Evolutionary conservation across 2,329 filamentous ascomycete species (phyloP).

Genomic region (Nigrospora sphaerica): DNA sequence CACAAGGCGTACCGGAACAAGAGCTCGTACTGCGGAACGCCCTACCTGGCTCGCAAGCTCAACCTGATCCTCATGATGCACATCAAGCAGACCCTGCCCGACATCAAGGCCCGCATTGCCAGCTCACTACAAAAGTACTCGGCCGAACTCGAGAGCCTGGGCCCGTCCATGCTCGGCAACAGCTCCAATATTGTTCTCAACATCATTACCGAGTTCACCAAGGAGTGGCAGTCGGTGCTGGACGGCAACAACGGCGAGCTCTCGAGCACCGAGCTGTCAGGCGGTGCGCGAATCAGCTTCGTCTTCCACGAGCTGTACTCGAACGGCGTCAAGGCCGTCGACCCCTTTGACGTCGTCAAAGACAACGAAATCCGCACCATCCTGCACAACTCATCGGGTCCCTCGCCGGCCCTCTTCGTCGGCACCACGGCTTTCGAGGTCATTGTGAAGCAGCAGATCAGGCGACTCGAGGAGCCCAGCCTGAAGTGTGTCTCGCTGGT

Average conservation of each 20-base stretch:
- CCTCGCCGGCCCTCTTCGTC: constrained; percentile 92
- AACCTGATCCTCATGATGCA: constrained; percentile 99
- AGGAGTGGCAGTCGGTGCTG: constrained; percentile 91
- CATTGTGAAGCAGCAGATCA: constrained; percentile 98
- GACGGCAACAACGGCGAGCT: constrained; percentile 96
- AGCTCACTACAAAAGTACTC: constrained; percentile 89
- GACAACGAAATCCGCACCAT: constrained; percentile 96
- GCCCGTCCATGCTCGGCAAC: constrained; percentile 93
- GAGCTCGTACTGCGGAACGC: constrained; percentile 96
- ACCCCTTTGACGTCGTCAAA: constrained; percentile 96
- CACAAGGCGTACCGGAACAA: constrained; percentile 99
- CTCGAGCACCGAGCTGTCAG: constrained; percentile 88
- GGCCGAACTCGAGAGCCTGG: constrained; percentile 71
- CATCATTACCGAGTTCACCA: constrained; percentile 98
- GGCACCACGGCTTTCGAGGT: constrained; percentile 97
- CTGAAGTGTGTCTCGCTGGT: constrained; percentile 96
- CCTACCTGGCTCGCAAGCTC: constrained; percentile 91
- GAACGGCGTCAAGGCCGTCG: constrained; percentile 94
- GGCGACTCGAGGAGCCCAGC: constrained; percentile 89
- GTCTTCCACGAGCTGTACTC: constrained; percentile 98
- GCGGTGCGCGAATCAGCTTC: constrained; percentile 96
- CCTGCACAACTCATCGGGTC: constrained; percentile 98
- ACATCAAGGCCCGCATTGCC: constrained; percentile 96
- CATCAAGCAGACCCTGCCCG: constrained; percentile 97
- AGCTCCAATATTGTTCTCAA: constrained; percentile 94